Evolutionary conservation across 495 filamentous ascomycete species (phyloP).

Genomic region (Aspergillus olivimuriae): DNA sequence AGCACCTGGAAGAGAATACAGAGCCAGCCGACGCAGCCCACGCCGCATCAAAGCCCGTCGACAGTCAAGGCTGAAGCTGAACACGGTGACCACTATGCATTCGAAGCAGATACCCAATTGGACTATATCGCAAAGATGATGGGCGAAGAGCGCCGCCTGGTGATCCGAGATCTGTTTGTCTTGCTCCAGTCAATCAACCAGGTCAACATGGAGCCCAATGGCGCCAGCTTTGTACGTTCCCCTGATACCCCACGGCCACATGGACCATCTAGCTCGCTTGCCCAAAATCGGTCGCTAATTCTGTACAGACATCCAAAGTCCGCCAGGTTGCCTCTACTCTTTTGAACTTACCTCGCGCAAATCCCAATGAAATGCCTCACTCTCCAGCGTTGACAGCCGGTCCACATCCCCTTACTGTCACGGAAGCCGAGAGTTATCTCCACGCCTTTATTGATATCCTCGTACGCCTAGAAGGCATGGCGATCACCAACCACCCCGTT

Average conservation of each 20-base stretch:
- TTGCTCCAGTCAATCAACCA: slow-evolving; percentile 66
- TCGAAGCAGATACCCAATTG: slow-evolving; percentile 31
- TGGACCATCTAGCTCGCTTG: too few species aligned
- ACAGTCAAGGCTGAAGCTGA: slow-evolving; percentile 15
- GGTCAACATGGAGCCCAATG: slow-evolving; percentile 78
- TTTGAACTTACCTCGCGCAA: slow-evolving; percentile 52
- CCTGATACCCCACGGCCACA: not conserved
- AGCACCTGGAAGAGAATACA: slow-evolving; percentile 42
- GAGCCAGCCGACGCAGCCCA: slow-evolving; percentile 18
- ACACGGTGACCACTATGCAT: slow-evolving; percentile 2
- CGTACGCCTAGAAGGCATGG: slow-evolving; percentile 55
- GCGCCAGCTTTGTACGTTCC: slow-evolving; percentile 55
- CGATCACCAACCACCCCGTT: slow-evolving; percentile 1
- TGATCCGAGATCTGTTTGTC: slow-evolving; percentile 67
- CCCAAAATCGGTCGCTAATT: too few species aligned
- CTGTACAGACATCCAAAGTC: slow-evolving; percentile 58
- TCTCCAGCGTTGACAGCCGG: slow-evolving; percentile 12
- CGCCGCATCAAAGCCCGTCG: slow-evolving; percentile 7
- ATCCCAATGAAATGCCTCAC: slow-evolving; percentile 28
- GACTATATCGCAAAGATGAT: slow-evolving; percentile 49
- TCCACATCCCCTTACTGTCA: slow-evolving; percentile 27
- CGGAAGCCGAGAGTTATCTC: slow-evolving; percentile 58
- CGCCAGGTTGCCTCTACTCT: slow-evolving; percentile 71
- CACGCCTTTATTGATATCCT: slow-evolving; percentile 63
- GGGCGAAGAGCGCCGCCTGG: slow-evolving; percentile 61